These are phyloP conservation scores for Hortaea sp. DNA, from an alignment of 2,329 filamentous ascomycete species.

Conservation along the genomic window DNA sequence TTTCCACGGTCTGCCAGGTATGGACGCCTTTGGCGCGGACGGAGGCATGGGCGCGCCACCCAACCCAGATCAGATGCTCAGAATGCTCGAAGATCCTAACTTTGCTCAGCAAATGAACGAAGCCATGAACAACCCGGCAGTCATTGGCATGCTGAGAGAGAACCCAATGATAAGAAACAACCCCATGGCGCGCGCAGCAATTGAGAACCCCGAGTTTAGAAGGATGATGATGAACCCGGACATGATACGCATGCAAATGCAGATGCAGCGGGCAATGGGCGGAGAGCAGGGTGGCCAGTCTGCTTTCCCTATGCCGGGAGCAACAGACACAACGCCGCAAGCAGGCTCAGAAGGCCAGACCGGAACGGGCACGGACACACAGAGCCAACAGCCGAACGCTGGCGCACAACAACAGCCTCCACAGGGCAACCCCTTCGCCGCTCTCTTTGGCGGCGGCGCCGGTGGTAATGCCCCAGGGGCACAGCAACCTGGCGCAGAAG, in stretches of 20 bases:
- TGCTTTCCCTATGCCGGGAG: conserved; percentile 80
- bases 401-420: conserved; percentile 6
- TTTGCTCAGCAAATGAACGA: conserved; percentile 85
- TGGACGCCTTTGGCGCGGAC: conserved; percentile 85
- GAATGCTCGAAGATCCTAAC: conserved; percentile 81
- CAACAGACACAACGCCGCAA: conserved; percentile 67
- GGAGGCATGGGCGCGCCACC: conserved; percentile 89
- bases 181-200: conserved; percentile 75
- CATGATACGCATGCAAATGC: conserved; percentile 68
- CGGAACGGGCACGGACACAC: conserved; percentile 26
- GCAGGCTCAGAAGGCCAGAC: conserved; percentile 9
- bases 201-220: conserved; percentile 80
- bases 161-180: conserved; percentile 72
- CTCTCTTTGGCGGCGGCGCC: conserved; percentile 40
- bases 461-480: conserved; percentile 7
- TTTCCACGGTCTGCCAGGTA: conserved; percentile 76
- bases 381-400: background rate
- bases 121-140: conserved; percentile 86
- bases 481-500: conserved; percentile 11
- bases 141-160: conserved; percentile 68
- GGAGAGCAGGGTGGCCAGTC: conserved; percentile 40
- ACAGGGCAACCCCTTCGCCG: conserved; percentile 49
- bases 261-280: conserved; percentile 62
- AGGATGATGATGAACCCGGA: conserved; percentile 89
- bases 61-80: conserved; percentile 68